A percentile compares a stretch with the other conserved stretches of the same genome.
Evolutionary conservation across 176 grass and related monocot species (phyloP).

Genomic region (Hsuehochloa calcarea): DNA sequence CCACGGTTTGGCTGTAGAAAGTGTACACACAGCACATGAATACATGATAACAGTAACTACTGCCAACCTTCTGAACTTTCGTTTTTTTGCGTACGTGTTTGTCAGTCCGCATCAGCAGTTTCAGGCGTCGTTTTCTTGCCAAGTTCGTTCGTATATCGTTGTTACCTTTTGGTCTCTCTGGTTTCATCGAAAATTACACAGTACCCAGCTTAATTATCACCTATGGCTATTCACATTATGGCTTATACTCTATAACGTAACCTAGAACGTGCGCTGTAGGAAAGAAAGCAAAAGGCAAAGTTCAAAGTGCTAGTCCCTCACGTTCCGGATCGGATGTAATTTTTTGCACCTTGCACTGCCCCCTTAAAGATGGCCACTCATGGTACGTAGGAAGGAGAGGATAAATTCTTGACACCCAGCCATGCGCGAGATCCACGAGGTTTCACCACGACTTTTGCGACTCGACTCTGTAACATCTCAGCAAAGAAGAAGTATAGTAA

Average conservation of each 20-base stretch:
- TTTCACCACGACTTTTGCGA: neutral
- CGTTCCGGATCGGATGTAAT: neutral
- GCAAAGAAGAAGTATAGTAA: neutral
- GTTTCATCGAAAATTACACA: slow-evolving; percentile 17
- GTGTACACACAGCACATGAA: neutral
- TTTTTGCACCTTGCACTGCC: neutral
- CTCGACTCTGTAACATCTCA: neutral
- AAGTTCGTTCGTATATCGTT: slow-evolving; percentile 23
- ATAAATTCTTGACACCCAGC: neutral
- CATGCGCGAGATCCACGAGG: neutral
- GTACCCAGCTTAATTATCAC: neutral
- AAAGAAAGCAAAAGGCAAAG: neutral
- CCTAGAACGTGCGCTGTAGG: neutral
- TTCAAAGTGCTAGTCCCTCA: neutral
- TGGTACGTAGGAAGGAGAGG: neutral
- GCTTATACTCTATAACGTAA: neutral
- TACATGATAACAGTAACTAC: neutral
- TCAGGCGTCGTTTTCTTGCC: neutral
- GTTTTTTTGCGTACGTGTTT: neutral
- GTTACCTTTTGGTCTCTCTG: neutral
- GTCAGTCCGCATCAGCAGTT: slow-evolving; percentile 17
- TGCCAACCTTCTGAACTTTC: neutral
- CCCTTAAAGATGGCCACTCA: neutral
- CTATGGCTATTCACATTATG: neutral
- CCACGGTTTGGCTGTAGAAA: neutral